phyloP scores from a whole-genome alignment of 257 asterid genomes.

The Solanum pimpinellifolium region DNA sequence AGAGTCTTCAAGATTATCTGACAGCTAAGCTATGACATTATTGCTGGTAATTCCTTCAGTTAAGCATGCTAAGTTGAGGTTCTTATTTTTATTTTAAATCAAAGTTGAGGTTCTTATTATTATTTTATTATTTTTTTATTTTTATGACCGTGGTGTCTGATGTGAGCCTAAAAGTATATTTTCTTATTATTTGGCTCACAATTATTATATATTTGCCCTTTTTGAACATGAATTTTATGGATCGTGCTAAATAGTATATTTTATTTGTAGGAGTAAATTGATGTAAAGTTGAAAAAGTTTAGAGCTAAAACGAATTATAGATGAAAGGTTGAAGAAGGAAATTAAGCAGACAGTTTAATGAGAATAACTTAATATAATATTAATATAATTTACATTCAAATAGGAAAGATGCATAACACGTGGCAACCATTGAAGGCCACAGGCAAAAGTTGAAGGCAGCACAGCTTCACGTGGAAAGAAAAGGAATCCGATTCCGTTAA shows the following conservation, averaged over 20 bases:
- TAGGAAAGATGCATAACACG: neutral
- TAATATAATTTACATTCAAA: neutral
- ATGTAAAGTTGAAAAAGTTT: too few species aligned
- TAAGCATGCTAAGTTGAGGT: neutral
- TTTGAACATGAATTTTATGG: too few species aligned
- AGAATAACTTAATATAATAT: too few species aligned
- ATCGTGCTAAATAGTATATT: too few species aligned
- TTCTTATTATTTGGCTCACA: neutral
- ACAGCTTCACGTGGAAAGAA: neutral
- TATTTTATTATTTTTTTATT: too few species aligned
- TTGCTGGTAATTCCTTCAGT: neutral
- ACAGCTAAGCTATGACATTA: neutral
- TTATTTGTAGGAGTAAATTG: too few species aligned
- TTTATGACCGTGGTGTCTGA: neutral
- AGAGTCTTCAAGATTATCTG: neutral
- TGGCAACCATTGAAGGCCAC: neutral
- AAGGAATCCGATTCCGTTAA: too few species aligned
- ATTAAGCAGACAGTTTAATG: neutral
- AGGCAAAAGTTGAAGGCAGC: neutral
- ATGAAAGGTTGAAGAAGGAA: neutral
- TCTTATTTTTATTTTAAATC: too few species aligned
- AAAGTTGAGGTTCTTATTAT: neutral
- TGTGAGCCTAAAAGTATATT: neutral
- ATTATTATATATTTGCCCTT: neutral
- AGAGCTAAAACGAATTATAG: too few species aligned